Conservation (phyloP, 805 yeast species). For the Hanseniaspora pseudoguilliermondii region DNA sequence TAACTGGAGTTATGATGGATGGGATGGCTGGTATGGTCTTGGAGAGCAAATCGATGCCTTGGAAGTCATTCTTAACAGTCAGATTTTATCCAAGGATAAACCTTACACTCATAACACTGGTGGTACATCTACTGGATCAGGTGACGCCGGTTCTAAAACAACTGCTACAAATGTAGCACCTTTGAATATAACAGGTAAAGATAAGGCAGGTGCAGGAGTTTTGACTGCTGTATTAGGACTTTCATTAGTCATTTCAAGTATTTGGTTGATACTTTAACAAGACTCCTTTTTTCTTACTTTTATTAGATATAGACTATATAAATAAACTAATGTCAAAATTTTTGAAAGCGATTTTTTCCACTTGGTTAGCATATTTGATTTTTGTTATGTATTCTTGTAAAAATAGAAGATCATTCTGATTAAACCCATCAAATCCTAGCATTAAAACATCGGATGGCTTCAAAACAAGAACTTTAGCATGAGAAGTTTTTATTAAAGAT, state of each 20-base stretch:
- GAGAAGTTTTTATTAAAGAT: neutral
- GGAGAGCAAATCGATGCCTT: constrained; percentile 72
- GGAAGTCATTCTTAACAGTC: constrained; percentile 44
- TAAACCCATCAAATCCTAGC: constrained; percentile 26
- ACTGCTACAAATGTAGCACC: constrained; percentile 30
- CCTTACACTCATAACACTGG: constrained; percentile 44
- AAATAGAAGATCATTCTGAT: constrained; percentile 23
- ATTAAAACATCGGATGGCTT: constrained; percentile 18
- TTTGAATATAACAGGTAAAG: constrained; percentile 34
- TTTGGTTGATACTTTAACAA: constrained; percentile 33
- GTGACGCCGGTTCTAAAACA: constrained; percentile 37
- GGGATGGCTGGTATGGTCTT: constrained; percentile 58
- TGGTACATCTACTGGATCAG: constrained; percentile 45
- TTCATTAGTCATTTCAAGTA: constrained; percentile 31
- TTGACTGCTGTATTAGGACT: constrained; percentile 46
- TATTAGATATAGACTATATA: neutral
- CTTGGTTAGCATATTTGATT: neutral
- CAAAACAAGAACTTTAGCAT: constrained; percentile 3
- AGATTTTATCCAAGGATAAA: constrained; percentile 35
- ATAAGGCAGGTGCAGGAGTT: constrained; percentile 57
- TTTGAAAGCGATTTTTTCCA: neutral
- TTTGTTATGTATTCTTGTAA: constrained; percentile 15
- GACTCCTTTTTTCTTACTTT: neutral
- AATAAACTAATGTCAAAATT: constrained; percentile 10
- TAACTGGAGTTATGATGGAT: constrained; percentile 44